Evolutionary conservation across 2,329 filamentous ascomycete genomes (phyloP).

Genomic region (Aspergillus sp.): DNA sequence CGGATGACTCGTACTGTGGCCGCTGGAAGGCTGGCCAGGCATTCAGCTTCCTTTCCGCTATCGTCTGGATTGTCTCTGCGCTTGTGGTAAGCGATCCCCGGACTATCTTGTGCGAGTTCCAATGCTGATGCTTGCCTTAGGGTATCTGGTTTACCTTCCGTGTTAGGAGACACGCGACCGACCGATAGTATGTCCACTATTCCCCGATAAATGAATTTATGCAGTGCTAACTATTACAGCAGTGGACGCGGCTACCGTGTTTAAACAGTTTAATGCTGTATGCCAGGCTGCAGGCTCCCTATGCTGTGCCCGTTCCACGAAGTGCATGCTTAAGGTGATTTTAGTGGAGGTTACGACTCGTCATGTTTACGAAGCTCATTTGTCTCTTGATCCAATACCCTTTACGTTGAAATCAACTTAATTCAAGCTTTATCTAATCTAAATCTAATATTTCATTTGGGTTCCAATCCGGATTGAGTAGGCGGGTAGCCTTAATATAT

Average conservation of each 20-base stretch:
- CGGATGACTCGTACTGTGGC: slow-evolving; percentile 59
- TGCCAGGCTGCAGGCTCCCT: not conserved
- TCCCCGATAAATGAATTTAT: too few species aligned
- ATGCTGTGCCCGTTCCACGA: not conserved
- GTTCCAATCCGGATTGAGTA: too few species aligned
- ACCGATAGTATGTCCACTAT: slow-evolving; percentile 28
- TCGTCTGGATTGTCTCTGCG: slow-evolving; percentile 70
- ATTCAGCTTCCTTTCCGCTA: slow-evolving; percentile 72
- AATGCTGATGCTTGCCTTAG: slow-evolving; percentile 26
- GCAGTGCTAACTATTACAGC: not conserved
- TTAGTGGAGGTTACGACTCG: not conserved
- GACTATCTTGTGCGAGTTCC: not conserved
- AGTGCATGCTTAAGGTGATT: not conserved
- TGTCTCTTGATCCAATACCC: not conserved
- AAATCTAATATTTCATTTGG: not conserved
- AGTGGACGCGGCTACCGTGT: slow-evolving; percentile 6
- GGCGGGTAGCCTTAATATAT: too few species aligned
- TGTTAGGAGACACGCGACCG: slow-evolving; percentile 22
- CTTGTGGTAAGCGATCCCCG: slow-evolving; percentile 51
- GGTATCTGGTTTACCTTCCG: slow-evolving; percentile 45
- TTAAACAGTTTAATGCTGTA: not conserved
- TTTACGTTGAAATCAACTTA: not conserved
- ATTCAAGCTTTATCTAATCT: not conserved
- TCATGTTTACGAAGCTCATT: not conserved
- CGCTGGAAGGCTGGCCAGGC: slow-evolving; percentile 73